A percentile compares a stretch with the other conserved stretches of the same genome.
phyloP scores from a whole-genome alignment of 1,284 basidiomycete species.

The Tilletia horrida region DNA sequence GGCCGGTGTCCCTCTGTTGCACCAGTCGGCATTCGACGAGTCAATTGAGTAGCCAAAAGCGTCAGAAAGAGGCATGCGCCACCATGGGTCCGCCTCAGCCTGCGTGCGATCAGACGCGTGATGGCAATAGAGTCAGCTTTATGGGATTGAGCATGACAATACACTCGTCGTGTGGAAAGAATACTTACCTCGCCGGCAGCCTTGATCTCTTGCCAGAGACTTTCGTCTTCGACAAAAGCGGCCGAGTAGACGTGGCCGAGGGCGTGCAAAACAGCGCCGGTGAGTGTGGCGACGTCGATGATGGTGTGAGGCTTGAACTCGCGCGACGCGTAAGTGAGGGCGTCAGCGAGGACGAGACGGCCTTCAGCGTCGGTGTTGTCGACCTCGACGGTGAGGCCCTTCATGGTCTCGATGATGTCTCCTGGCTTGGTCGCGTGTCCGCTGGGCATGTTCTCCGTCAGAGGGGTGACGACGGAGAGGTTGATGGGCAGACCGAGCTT shows the following conservation, averaged over 20 bases:
- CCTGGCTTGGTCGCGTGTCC: conserved; percentile 83
- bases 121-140: conserved; percentile 60
- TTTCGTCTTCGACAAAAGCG: conserved; percentile 66
- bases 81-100: conserved; percentile 61
- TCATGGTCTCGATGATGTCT: conserved; percentile 76
- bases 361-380: conserved; percentile 89
- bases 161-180: too few species aligned
- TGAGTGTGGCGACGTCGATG: conserved; percentile 80
- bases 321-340: conserved; percentile 77
- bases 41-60: conserved; percentile 74
- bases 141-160: background rate
- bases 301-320: conserved; percentile 75
- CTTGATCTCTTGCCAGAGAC: conserved; percentile 67
- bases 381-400: conserved; percentile 80
- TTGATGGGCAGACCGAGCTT: conserved; percentile 77
- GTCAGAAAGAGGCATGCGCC: conserved; percentile 64
- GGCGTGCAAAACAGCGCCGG: conserved; percentile 57
- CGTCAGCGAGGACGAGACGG: conserved; percentile 71
- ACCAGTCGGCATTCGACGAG: conserved; percentile 74
- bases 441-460: conserved; percentile 79
- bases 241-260: conserved; percentile 71
- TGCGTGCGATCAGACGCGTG: conserved; percentile 65
- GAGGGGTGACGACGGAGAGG: conserved; percentile 68
- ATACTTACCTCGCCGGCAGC: conserved; percentile 63
- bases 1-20: conserved; percentile 71